Conservation (phyloP, 768 basidiomycete species). For the Asterophora parasitica region DNA sequence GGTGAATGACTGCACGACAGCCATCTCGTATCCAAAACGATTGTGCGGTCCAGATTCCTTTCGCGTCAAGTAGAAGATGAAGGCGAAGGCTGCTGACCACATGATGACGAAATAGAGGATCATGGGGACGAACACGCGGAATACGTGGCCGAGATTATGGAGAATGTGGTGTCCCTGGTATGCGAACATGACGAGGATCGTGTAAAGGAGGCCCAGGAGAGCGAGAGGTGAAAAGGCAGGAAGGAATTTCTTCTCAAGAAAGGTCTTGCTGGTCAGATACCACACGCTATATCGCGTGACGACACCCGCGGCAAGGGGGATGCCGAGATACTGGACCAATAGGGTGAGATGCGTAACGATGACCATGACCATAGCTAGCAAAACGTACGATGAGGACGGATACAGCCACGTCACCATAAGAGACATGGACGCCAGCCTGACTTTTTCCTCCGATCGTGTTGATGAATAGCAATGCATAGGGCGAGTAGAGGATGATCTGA, state of each 20-base stretch:
- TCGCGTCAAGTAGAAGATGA: constrained; percentile 46
- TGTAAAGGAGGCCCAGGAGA: constrained; percentile 75
- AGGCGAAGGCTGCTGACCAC: constrained; percentile 60
- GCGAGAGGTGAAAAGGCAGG: constrained; percentile 65
- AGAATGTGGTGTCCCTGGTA: constrained; percentile 67
- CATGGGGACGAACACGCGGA: constrained; percentile 78
- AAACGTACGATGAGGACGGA: constrained; percentile 65
- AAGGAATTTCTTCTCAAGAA: constrained; percentile 58
- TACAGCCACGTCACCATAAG: constrained; percentile 58
- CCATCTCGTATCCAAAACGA: constrained; percentile 57
- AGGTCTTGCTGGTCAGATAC: constrained; percentile 35
- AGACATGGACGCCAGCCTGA: constrained; percentile 37
- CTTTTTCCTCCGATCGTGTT: constrained; percentile 55
- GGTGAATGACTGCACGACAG: constrained; percentile 74
- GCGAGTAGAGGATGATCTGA: constrained; percentile 75
- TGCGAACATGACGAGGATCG: constrained; percentile 72
- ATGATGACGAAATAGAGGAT: constrained; percentile 75
- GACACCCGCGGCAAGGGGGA: constrained; percentile 69
- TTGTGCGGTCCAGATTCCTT: constrained; percentile 19
- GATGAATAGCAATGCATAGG: constrained; percentile 69
- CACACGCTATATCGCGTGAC: constrained; percentile 62
- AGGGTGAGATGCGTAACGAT: no score
- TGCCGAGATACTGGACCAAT: constrained; percentile 68
- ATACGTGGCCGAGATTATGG: constrained; percentile 69
- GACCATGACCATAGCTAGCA: background rate